phyloP scores from a whole-genome alignment of 2,329 filamentous ascomycete species.

The Metarhizium anisopliae region DNA sequence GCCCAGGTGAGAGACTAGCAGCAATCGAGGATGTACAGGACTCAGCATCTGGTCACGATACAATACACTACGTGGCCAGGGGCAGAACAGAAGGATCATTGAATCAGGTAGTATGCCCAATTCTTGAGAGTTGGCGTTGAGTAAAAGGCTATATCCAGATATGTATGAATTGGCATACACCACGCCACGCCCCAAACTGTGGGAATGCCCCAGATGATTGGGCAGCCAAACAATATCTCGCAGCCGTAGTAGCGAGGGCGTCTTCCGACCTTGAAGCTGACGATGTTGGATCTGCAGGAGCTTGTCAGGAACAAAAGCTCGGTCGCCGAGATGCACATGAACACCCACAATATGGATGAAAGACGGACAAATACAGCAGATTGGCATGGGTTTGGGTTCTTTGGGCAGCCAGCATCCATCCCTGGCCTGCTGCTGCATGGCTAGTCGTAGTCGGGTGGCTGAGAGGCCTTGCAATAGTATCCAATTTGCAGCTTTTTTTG shows the following conservation, averaged over 20 bases:
- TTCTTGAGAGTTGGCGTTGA: too few species aligned
- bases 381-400: conserved; percentile 5
- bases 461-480: neutral
- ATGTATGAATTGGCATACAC: too few species aligned
- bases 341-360: neutral
- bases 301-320: neutral
- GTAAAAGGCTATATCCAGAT: too few species aligned
- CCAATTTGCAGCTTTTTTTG: neutral
- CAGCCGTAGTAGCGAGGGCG: neutral
- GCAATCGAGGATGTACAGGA: too few species aligned
- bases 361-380: neutral
- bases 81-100: neutral
- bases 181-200: too few species aligned
- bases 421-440: neutral
- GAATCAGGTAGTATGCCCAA: too few species aligned
- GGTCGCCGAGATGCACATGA: neutral
- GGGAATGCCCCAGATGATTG: neutral
- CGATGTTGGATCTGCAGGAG: neutral
- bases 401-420: conserved; percentile 5
- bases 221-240: neutral
- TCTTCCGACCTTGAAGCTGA: neutral
- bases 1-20: too few species aligned
- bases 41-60: too few species aligned
- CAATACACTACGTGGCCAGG: too few species aligned
- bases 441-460: conserved; percentile 2